Evolutionary conservation across 1,139 yeast species (phyloP).

Genomic region (Meyerozyma carpophila): DNA sequence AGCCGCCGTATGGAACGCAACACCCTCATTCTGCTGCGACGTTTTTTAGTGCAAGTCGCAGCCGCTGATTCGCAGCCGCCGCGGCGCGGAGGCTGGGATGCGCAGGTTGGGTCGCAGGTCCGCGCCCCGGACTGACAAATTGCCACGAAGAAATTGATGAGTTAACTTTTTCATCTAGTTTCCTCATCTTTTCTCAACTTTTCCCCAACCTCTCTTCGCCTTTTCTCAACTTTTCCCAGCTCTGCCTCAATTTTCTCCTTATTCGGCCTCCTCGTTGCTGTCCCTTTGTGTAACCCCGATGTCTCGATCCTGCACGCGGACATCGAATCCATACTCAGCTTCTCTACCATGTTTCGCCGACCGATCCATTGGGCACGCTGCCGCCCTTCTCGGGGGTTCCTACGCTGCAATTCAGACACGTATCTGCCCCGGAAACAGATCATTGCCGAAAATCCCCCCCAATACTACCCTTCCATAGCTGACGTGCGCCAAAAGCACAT

Average conservation of each 20-base stretch:
- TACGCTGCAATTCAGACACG: neutral
- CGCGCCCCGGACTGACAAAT: too few relatives aligned
- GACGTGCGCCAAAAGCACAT: conserved; percentile 6
- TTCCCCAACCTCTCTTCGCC: too few relatives aligned
- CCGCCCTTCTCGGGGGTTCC: neutral
- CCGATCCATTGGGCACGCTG: neutral
- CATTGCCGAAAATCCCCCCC: conserved; percentile 4
- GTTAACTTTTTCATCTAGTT: too few relatives aligned
- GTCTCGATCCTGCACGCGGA: neutral
- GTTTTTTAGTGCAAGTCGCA: neutral
- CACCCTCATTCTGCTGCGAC: neutral
- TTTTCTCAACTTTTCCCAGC: too few relatives aligned
- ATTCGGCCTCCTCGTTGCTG: too few relatives aligned
- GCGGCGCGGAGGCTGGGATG: too few relatives aligned
- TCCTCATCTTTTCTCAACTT: too few relatives aligned
- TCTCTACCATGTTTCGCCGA: neutral
- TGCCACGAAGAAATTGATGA: too few relatives aligned
- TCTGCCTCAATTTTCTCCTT: too few relatives aligned
- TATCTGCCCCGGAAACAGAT: conserved; percentile 7
- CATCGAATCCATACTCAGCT: neutral
- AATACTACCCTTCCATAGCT: conserved; percentile 17
- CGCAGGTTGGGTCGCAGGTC: too few relatives aligned
- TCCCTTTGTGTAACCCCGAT: neutral
- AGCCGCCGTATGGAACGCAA: neutral
- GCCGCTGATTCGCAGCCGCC: neutral